Conservation (phyloP, 148 eudicot genomes). For the Cornus kousa region DNA sequence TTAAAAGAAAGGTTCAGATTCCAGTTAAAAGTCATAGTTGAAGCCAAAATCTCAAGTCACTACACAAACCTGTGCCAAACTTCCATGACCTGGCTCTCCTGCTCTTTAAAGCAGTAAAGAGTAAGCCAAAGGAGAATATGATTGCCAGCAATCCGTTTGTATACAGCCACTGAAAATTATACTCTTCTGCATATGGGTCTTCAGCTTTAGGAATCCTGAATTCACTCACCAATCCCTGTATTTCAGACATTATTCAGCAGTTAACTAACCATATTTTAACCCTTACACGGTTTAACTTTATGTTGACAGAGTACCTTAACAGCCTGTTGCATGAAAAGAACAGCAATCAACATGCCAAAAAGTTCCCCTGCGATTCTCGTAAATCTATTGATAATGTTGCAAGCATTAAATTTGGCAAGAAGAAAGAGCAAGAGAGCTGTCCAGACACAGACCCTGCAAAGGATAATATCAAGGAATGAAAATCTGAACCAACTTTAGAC, state of each 20-base stretch:
- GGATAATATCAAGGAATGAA: neutral
- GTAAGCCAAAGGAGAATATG: constrained; percentile 62
- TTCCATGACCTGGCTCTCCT: constrained; percentile 70
- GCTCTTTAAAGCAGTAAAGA: constrained; percentile 53
- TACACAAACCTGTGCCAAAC: constrained; percentile 56
- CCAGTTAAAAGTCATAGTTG: neutral
- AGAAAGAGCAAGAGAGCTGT: constrained; percentile 21
- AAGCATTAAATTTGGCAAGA: constrained; percentile 22
- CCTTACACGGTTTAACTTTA: neutral
- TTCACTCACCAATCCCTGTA: constrained; percentile 56
- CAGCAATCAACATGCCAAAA: constrained; percentile 22
- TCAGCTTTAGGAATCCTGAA: constrained; percentile 41
- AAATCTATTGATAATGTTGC: constrained; percentile 21
- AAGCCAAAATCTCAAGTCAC: neutral
- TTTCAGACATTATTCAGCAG: neutral
- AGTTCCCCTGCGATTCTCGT: constrained; percentile 28
- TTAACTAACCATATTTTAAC: neutral
- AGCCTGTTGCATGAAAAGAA: constrained; percentile 28
- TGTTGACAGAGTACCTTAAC: constrained; percentile 18
- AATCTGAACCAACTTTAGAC: neutral
- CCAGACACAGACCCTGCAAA: constrained; percentile 28
- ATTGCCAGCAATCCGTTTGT: constrained; percentile 65
- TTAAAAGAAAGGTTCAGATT: neutral
- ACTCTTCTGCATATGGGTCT: constrained; percentile 23
- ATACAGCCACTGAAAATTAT: constrained; percentile 63